These are phyloP conservation scores for Aspergillus coremiiformis DNA, from an alignment of 495 filamentous ascomycete genomes.

Conservation along the genomic window DNA sequence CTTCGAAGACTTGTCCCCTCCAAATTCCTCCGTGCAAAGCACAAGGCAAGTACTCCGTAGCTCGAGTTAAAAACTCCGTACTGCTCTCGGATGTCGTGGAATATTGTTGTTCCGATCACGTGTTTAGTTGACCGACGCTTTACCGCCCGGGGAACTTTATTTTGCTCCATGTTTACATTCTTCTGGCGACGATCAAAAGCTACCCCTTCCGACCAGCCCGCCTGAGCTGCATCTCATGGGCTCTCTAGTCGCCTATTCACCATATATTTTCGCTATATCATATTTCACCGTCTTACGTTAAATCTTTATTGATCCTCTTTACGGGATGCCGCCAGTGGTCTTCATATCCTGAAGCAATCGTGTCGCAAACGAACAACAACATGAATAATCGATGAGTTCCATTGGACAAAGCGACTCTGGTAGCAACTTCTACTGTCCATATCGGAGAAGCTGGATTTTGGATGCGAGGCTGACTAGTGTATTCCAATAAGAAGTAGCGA, in stretches of 20 bases:
- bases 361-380: slow-evolving; percentile 3
- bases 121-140: slow-evolving; percentile 8
- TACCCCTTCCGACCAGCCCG: background rate
- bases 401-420: background rate
- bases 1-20: background rate
- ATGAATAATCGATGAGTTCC: slow-evolving; percentile 12
- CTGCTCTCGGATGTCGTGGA: too few relatives aligned
- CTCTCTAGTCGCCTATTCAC: background rate
- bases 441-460: background rate
- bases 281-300: slow-evolving; percentile 3
- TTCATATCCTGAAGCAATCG: background rate
- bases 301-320: background rate
- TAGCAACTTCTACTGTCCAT: background rate
- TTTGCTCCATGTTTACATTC: slow-evolving; percentile 25
- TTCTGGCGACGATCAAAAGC: slow-evolving; percentile 10
- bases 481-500: background rate
- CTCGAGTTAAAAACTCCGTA: too few relatives aligned
- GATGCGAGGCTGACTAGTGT: background rate
- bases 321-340: background rate
- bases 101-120: background rate
- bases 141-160: slow-evolving; percentile 17
- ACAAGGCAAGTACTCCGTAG: background rate
- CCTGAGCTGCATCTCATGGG: slow-evolving; percentile 9
- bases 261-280: slow-evolving; percentile 2
- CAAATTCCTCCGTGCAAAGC: too few relatives aligned